A percentile compares a stretch with the other conserved stretches of the same genome.
These are phyloP conservation scores for Bipolaris cookei DNA, from an alignment of 2,329 filamentous ascomycete genomes.

Conservation along the genomic window DNA sequence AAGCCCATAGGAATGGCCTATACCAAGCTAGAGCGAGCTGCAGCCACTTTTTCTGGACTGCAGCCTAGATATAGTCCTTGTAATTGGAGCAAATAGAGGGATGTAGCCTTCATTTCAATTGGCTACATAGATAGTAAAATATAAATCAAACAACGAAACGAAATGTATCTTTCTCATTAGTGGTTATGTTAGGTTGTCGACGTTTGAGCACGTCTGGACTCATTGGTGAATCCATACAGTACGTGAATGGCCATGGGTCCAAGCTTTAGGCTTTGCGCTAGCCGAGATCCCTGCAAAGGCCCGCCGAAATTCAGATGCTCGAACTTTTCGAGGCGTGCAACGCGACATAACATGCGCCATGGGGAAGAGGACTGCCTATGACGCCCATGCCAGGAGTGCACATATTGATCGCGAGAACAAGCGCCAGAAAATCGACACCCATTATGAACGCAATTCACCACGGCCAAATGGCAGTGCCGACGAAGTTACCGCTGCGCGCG, in stretches of 20 bases:
- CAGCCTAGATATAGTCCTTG: slow-evolving; percentile 7
- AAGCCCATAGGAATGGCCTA: not conserved
- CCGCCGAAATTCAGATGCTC: slow-evolving; percentile 23
- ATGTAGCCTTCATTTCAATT: not conserved
- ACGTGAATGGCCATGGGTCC: not conserved
- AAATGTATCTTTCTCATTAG: not conserved
- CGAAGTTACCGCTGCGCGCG: slow-evolving; percentile 43
- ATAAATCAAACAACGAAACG: not conserved
- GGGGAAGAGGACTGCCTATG: slow-evolving; percentile 45
- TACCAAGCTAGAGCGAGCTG: slow-evolving; percentile 1
- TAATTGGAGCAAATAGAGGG: slow-evolving; percentile 3
- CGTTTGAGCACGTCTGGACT: slow-evolving; percentile 7
- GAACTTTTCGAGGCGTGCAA: slow-evolving; percentile 23
- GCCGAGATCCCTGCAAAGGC: slow-evolving; percentile 22
- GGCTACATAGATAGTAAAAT: not conserved
- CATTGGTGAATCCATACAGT: not conserved
- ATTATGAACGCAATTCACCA: slow-evolving; percentile 35
- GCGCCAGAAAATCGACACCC: slow-evolving; percentile 39
- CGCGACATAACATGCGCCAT: slow-evolving; percentile 24
- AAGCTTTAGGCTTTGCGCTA: slow-evolving; percentile 11
- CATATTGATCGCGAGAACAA: slow-evolving; percentile 36
- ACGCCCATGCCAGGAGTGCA: slow-evolving; percentile 34
- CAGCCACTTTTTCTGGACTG: slow-evolving; percentile 3
- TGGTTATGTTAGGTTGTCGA: slow-evolving; percentile 3
- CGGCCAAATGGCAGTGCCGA: slow-evolving; percentile 29